Base-by-base conservation (phyloP, 495 filamentous ascomycete genomes). In the Physcia stellaris region DNA sequence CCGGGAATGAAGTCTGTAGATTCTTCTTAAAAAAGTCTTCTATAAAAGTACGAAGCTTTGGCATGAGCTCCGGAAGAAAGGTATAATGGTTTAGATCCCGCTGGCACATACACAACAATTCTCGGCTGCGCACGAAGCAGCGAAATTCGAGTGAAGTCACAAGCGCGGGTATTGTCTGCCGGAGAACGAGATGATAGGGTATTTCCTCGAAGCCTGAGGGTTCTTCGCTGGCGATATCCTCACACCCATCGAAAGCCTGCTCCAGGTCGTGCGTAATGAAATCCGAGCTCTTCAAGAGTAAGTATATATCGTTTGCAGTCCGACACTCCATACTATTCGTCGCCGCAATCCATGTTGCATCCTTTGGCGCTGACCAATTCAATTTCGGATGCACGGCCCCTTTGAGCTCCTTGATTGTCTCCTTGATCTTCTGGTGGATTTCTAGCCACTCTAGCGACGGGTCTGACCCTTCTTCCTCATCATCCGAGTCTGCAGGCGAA, bases 361-460 rank as follows among this genome's bases (percentile, higher is more conserved):
- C 90, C 56, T 95, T 95, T 0, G 90, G 90, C 3, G 83, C 75
- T 21, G 86, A 94, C 90, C 90, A 99, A 65, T 96, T 94, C 18
- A 99, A 65, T 52, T 99, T 99, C 2, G 92, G 92, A 0, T 75
- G 73, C 0, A 86, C 86, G 23, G 73, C 75, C 41, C 90, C 88
- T 23, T 81, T 84, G 0, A 95, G 69, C 40, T 82, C 75, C 3
- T 68, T 50, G 46, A 99, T 94, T 4, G 75, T 79, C 12, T 66
- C 55, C 57, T 77, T 80, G 52, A 99, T 80, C 34, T 70, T 55
- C 26, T 70, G 54, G 59, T 99, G 92, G 2, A 87, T 70, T 15
- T 83, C 78, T 5, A 67, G 70, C 75, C 78, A 81, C 22, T 60
- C 58, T 16, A 48, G 52, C 2, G 74, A 78, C 0, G 77, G 73